Evolutionary conservation across 1,284 basidiomycete genomes (phyloP), one percentile per base, ranked within the genome.

Genomic region (Cutaneotrichosporon cutaneum): DNA sequence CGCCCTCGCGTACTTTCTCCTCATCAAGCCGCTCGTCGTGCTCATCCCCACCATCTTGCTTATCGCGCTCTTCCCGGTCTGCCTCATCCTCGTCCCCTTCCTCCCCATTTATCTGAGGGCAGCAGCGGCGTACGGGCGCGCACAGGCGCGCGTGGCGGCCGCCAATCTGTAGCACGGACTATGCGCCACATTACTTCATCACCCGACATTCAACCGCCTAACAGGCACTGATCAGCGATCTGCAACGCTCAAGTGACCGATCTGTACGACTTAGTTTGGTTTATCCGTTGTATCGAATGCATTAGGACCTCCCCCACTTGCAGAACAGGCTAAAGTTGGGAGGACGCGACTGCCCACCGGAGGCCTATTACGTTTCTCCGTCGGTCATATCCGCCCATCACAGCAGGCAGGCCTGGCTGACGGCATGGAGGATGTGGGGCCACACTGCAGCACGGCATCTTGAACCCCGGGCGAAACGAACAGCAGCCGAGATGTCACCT

Each of bases 11-110:
- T 79, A 80, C 59, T 75, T 80, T 54, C 64, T 80, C 1, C 71
- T 80, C 56, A 72, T 77, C 63, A 80, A 80, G 67, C 75, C 77
- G 2, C 55, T 78, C 42, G 68, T 76, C 56, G 73, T 73, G 5
- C 71, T 80, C 5, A 69, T 77, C 53, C 72, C 72, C 5, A 74
- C 73, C 1, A 71, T 80, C 54, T 63, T 70, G 32, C 66, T 77
- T 30, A 44, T 75, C 18, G 72, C 67, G 9, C 63, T 77, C 4
- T 62, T 77, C 39, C 72, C 76, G 5, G 39, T 78, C 14, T 66
- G 62, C 2, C 21, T 72, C 8, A 73, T 61, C 3, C 60, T 72
- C 8, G 57, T 76, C 26, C 64, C 77, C 27, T 66, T 70, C 0
- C 55, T 77, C 13, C 78, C 78, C 21, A 63, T 75, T 14, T 72